Conservation (phyloP, 1,139 yeast species). For the Saccharomycopsis hybrid region DNA sequence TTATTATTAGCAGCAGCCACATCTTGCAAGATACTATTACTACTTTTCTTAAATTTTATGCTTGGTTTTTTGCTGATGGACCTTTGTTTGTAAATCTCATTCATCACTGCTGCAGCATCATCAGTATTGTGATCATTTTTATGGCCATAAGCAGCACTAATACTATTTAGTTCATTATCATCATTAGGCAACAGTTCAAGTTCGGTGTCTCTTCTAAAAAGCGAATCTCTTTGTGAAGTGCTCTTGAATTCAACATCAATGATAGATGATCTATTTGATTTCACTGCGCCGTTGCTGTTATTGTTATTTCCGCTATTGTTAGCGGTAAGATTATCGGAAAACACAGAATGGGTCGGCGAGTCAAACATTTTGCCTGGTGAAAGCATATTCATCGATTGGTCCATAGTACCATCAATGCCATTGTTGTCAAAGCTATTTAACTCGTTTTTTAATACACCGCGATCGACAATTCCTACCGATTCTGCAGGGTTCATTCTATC, state of each 20-base stretch:
- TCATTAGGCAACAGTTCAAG: not conserved
- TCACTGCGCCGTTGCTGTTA: not conserved
- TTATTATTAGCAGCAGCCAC: not conserved
- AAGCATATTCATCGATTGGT: not conserved
- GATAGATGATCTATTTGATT: conserved; percentile 15
- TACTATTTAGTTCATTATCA: not conserved
- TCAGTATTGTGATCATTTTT: no score
- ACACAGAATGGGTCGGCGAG: conserved; percentile 5
- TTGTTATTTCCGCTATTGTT: no score
- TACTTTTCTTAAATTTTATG: conserved; percentile 7
- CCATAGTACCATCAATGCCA: conserved; percentile 9
- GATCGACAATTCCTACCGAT: conserved; percentile 2
- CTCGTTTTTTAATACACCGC: conserved; percentile 8
- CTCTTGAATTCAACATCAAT: conserved; percentile 17
- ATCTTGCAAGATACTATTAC: not conserved
- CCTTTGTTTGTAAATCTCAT: conserved; percentile 15
- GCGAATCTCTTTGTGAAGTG: conserved; percentile 1
- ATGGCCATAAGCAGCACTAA: no score
- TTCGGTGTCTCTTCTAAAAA: not conserved
- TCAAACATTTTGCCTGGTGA: conserved; percentile 15
- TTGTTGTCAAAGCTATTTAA: conserved; percentile 12
- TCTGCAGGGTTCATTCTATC: no score
- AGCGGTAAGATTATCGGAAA: not conserved
- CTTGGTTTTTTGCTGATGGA: conserved; percentile 11
- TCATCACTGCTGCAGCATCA: conserved; percentile 15